These are phyloP conservation scores for Aspergillus intermedius DNA, from an alignment of 2,329 filamentous ascomycete species.

Conservation along the genomic window DNA sequence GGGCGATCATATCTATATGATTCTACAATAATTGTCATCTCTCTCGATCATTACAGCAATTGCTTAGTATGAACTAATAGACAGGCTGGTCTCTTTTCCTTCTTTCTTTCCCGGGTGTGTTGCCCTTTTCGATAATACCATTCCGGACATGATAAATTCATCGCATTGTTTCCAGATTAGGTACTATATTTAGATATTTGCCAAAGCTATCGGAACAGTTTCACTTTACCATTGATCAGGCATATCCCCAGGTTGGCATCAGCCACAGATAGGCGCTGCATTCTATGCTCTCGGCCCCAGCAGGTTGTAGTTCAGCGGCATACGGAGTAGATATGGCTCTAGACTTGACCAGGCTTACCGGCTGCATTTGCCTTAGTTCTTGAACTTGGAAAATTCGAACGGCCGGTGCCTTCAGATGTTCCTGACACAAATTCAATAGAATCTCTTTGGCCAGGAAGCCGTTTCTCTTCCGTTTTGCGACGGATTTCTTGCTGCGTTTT, in stretches of 20 bases:
- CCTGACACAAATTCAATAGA: constrained; percentile 36
- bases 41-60: no score
- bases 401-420: constrained; percentile 1
- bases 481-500: constrained; percentile 36
- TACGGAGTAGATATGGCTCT: not conserved
- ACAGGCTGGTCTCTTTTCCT: not conserved
- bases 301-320: not conserved
- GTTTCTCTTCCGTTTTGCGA: constrained; percentile 30
- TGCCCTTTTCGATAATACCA: not conserved
- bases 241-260: not conserved
- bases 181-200: not conserved
- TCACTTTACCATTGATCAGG: not conserved
- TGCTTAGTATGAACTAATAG: not conserved
- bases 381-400: not conserved
- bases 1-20: no score
- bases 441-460: constrained; percentile 26
- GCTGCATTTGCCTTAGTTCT: constrained; percentile 2
- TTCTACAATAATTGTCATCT: no score
- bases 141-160: not conserved
- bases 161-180: not conserved
- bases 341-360: not conserved
- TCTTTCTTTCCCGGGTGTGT: not conserved
- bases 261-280: not conserved
- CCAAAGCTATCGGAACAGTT: not conserved
- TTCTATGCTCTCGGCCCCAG: not conserved